Evolutionary conservation across 2,329 filamentous ascomycete genomes (phyloP).

Genomic region (Penicillium sp.): DNA sequence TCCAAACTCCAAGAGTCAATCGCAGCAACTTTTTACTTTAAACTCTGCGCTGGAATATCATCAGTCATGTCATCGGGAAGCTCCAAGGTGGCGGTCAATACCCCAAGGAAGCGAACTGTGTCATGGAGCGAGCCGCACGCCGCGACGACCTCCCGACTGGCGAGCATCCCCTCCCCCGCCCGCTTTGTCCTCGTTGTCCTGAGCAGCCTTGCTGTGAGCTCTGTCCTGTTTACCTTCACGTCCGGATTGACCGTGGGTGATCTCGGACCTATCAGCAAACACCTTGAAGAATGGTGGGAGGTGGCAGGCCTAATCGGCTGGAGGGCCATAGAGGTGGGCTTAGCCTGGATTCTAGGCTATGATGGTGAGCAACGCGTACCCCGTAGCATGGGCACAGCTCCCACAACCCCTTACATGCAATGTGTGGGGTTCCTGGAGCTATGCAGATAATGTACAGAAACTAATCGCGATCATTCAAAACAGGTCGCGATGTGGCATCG

Average conservation of each 20-base stretch:
- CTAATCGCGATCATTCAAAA: slow-evolving; percentile 7
- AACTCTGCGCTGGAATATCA: not conserved
- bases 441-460: not conserved
- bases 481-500: slow-evolving; percentile 63
- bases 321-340: slow-evolving; percentile 62
- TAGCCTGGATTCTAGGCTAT: slow-evolving; percentile 70
- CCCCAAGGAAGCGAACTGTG: slow-evolving; percentile 25
- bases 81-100: slow-evolving; percentile 12
- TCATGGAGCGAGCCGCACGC: slow-evolving; percentile 15
- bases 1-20: slow-evolving; percentile 1
- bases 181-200: slow-evolving; percentile 50
- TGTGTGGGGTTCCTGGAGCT: not conserved
- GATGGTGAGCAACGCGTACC: slow-evolving; percentile 49
- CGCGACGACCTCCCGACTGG: slow-evolving; percentile 18
- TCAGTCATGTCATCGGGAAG: not conserved
- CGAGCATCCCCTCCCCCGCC: slow-evolving; percentile 29
- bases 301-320: slow-evolving; percentile 53
- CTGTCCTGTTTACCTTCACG: slow-evolving; percentile 60
- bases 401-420: not conserved
- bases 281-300: slow-evolving; percentile 59
- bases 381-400: not conserved
- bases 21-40: not conserved
- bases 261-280: slow-evolving; percentile 63
- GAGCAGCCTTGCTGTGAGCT: slow-evolving; percentile 59
- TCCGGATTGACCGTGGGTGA: slow-evolving; percentile 61